Evolutionary conservation across 108 stramenopile genomes (phyloP), one percentile per base, ranked within the genome.

Genomic region (Aureococcus anophagefferens): DNA sequence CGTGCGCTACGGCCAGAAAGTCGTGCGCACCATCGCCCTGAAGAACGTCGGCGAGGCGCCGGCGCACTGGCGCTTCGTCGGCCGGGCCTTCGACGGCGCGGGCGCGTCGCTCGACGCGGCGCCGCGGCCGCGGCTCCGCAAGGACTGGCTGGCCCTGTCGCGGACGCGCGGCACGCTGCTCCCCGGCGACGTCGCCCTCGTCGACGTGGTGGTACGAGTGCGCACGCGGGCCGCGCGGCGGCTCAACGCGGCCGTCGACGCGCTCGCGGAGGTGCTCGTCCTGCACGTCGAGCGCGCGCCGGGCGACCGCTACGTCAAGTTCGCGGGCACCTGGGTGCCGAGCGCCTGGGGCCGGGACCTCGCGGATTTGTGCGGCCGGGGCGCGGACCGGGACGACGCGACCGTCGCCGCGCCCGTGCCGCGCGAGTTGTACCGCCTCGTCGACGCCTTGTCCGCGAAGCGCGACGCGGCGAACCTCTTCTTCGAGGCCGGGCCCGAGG

Each of bases 371-470:
- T 40, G 37, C 37, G 37, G n/a, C n/a, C n/a, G n/a, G n/a, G n/a
- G n/a, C n/a, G n/a, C n/a, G n/a, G n/a, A n/a, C n/a, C n/a, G n/a
- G n/a, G n/a, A n/a, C n/a, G n/a, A n/a, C n/a, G n/a, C n/a, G n/a
- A n/a, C n/a, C n/a, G n/a, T n/a, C n/a, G n/a, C n/a, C n/a, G n/a
- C n/a, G n/a, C n/a, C 89, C 70, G 85, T 99, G 44, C 98, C 98
- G 13, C 96, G 95, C 77, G 95, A 97, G 75, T 72, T 97, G 30
- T 97, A 94, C 94, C 79, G 96, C 30, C 83, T 97, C 64, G 85
- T 98, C 46, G 95, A 96, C 79, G 94, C 94, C 30, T 91, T 97
- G 68, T 85, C 83, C 72, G 85, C 87, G 66, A 88, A 86, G 44
- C 92, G 92, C 65, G 85, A 86, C 63, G 89, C 89, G 63, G 83